These are phyloP conservation scores for Fraxinus quadrangulata DNA, from an alignment of 257 asterid species.

Conservation along the genomic window DNA sequence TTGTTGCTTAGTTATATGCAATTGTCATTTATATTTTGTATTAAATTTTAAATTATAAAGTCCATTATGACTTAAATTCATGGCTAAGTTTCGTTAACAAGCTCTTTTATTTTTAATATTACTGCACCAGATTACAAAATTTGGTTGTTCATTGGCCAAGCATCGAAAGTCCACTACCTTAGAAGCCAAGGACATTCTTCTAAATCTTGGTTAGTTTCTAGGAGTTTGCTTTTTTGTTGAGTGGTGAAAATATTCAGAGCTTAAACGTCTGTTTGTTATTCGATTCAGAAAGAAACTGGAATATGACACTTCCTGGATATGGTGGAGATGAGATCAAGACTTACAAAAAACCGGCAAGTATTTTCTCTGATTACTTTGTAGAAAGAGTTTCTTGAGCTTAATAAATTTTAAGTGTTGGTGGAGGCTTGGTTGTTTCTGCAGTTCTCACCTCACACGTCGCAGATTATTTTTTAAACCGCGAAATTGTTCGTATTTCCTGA, in stretches of 20 bases:
- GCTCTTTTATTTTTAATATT: conserved; percentile 3
- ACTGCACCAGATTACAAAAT: conserved; percentile 61
- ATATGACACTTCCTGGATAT: conserved; percentile 79
- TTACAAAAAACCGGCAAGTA: conserved; percentile 71
- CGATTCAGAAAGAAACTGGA: conserved; percentile 86
- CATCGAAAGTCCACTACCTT: conserved; percentile 85
- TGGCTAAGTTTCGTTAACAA: neutral
- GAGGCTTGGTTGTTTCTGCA: neutral
- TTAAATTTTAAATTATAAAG: conserved; percentile 4
- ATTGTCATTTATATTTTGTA: conserved; percentile 3
- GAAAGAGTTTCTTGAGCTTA: neutral
- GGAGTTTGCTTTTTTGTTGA: conserved; percentile 8
- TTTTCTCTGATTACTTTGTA: conserved; percentile 11
- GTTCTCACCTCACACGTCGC: neutral
- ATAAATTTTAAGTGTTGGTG: neutral
- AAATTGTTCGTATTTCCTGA: conserved; percentile 18
- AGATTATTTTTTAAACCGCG: neutral
- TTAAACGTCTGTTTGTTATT: conserved; percentile 29
- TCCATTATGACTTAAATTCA: neutral
- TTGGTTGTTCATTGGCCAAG: conserved; percentile 90
- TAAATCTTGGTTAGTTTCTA: conserved; percentile 79
- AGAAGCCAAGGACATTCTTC: conserved; percentile 92
- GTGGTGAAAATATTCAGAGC: conserved; percentile 19
- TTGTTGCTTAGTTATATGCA: conserved; percentile 26
- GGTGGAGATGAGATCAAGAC: conserved; percentile 90